Evolutionary conservation across 805 yeast genomes (phyloP), one percentile per base, ranked within the genome.

Genomic region (Barnettozyma californica): DNA sequence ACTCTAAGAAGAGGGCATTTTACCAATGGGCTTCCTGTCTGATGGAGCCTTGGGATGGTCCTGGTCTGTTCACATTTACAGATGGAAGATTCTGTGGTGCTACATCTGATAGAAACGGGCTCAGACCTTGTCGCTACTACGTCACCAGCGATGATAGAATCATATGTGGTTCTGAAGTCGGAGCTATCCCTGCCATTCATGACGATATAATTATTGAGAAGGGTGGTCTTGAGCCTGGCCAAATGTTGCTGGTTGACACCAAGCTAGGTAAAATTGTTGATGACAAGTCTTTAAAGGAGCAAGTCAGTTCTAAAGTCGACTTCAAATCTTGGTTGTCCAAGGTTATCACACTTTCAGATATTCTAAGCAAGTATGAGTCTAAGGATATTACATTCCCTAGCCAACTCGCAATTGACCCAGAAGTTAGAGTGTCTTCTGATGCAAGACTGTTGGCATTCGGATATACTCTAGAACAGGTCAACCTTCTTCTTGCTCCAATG

Each of bases 41-140:
- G 56, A 94, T 94, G 97, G 99, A 92, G 73, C 98, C 98, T 9
- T 92, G 99, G 99, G 99, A 92, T 71, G 99, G 99, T 56, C 99
- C 99, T 18, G 98, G 98, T 33, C 73, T 94, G 57, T 87, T 92
- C 74, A 90, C 96, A 27, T 94, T 92, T 68, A 92, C 97, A 34
- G 98, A 92, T 68, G 97, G 96, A 58, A 80, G 98, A 60, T 92
- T 88, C 77, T 89, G 97, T 71, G 99, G 99, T 75, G 99, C 99
- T 44, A 91, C 91, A 68, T 78, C 94, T 57, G 99, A 92, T 71
- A 82, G 99, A 72, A 92, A 94, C 66, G 99, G 99, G 54, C 78
- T 92, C 63, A 85, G 99, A 73, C 99, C 99, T 34, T 94, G 99
- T 75, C 88, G 99, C 66, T 92, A 88, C 75, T 94, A 94, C 68